phyloP scores from a whole-genome alignment of 2,329 filamentous ascomycete genomes.

The Pseudogymnoascus sp. region DNA sequence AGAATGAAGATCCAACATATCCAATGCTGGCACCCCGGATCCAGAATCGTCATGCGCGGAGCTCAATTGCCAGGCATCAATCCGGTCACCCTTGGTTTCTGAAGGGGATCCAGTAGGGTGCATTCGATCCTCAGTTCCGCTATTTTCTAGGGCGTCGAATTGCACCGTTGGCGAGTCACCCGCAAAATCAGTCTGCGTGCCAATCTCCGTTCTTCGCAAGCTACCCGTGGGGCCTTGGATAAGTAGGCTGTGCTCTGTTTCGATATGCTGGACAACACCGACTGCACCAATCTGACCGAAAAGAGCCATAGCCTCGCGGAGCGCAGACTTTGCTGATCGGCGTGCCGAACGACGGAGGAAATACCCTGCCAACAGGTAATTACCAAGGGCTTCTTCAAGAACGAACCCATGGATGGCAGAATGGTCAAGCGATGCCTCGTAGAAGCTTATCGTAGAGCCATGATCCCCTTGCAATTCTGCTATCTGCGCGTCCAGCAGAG shows the following conservation, averaged over 20 bases:
- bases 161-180: constrained; percentile 45
- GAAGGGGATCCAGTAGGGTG: constrained; percentile 29
- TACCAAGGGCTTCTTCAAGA: constrained; percentile 65
- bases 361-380: constrained; percentile 66
- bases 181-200: constrained; percentile 63
- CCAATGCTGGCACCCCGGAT: constrained; percentile 61
- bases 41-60: constrained; percentile 51
- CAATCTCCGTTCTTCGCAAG: constrained; percentile 51
- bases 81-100: constrained; percentile 48
- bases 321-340: constrained; percentile 59
- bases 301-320: constrained; percentile 58
- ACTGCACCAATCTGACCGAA: constrained; percentile 62
- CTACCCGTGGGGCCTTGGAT: constrained; percentile 54
- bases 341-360: constrained; percentile 57
- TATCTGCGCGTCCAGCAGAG: constrained; percentile 59
- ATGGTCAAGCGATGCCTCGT: constrained; percentile 66
- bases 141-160: constrained; percentile 41
- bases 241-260: constrained; percentile 59
- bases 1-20: constrained; percentile 74
- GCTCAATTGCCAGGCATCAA: constrained; percentile 52
- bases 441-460: constrained; percentile 51
- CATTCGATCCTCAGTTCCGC: constrained; percentile 31
- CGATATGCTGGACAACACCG: constrained; percentile 60
- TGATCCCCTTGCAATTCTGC: constrained; percentile 52
- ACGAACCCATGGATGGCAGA: constrained; percentile 57